Percentiles rank a stretch among this genome's conserved stretches.
phyloP scores from a whole-genome alignment of 208 protist species.

The Trypanosomatidae sp. region DNA sequence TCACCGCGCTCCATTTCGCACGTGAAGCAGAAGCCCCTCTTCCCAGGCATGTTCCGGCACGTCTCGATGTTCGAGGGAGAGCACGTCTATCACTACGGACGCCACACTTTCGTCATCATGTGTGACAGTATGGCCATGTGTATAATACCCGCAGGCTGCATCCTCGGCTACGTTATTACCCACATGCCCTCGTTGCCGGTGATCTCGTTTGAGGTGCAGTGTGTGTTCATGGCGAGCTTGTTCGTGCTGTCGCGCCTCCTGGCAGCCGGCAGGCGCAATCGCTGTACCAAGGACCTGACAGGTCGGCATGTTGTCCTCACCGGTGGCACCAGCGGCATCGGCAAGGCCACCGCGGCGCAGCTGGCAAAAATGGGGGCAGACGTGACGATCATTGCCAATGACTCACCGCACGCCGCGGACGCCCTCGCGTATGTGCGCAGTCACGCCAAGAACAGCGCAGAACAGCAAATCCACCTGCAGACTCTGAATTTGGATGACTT shows the following conservation, averaged over 20 bases:
- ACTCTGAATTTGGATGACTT: slow-evolving; percentile 73
- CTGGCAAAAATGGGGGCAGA: slow-evolving; percentile 67
- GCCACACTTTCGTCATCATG: slow-evolving; percentile 66
- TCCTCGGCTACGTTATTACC: slow-evolving; percentile 44
- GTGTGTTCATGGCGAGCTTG: slow-evolving; percentile 40
- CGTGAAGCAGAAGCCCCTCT: slow-evolving; percentile 66
- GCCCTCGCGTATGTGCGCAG: slow-evolving; percentile 30
- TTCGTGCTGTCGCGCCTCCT: slow-evolving; percentile 36
- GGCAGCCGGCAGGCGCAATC: slow-evolving; percentile 46
- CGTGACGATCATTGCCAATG: slow-evolving; percentile 50
- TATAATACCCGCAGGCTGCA: slow-evolving; percentile 55
- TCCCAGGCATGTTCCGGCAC: slow-evolving; percentile 50
- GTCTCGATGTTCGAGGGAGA: slow-evolving; percentile 76
- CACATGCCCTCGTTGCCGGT: slow-evolving; percentile 27
- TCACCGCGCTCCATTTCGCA: slow-evolving; percentile 40
- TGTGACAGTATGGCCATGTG: slow-evolving; percentile 49
- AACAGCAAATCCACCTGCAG: slow-evolving; percentile 45
- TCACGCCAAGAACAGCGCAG: slow-evolving; percentile 5
- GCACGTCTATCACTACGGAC: slow-evolving; percentile 72
- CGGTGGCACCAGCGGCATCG: slow-evolving; percentile 77
- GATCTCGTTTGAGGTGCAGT: slow-evolving; percentile 42
- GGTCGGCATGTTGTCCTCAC: slow-evolving; percentile 67
- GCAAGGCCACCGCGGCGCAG: slow-evolving; percentile 62
- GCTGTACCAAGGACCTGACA: slow-evolving; percentile 40
- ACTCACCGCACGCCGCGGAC: slow-evolving; percentile 37